Base-by-base conservation (phyloP, 2,329 filamentous ascomycete genomes). In the Zymoseptoria passerinii region DNA sequence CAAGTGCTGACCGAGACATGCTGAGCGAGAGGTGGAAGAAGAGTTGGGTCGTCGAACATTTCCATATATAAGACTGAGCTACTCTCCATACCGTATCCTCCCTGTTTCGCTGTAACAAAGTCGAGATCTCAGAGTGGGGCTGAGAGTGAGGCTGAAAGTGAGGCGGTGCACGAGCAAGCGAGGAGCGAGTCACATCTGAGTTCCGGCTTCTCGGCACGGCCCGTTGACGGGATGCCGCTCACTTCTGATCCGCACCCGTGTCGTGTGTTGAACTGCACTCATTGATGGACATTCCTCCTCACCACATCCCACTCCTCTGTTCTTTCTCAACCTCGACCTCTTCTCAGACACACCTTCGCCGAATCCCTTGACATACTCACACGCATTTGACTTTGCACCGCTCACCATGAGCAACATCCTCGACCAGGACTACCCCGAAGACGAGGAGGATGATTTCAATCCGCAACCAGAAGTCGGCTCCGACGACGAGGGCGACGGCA, bases 391-490 rank as follows among this genome's bases (percentile, higher is more conserved):
- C n/a, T n/a, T n/a, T n/a, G n/a, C n/a, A 29, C 54, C 23, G 55
- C 55, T 44, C 56, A 60, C 29, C 58, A 73, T 72, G 69, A 74
- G 75, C 50, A 70, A 66, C 64, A 72, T 81, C 63, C 65, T 79
- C 19, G 75, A 80, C 65, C 75, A 80, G 52, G 76, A 81, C 62
- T 80, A 81, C 58, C 78, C 76, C 35, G 81, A 82, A 53, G 87
- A 89, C 57, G 87, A 88, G 50, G 89, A 94, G 54, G 91, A 95
- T 67, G 88, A 92, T 72, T 96, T 96, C 81, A 95, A 96, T 73
- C 92, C 91, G 54, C 84, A 81, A 53, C 86, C 87, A 19, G 87
- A 83, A 60, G 83, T 90, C 59, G 70, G 83, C 35, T 94, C 89
- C 2, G 89, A 92, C 65, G 85, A 84, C 53, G 88, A 90, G 60